Percentiles rank a stretch among this genome's conserved stretches.
These are phyloP conservation scores for Pseudocohnilembus persalinus DNA, from an alignment of 169 alveolate species.

Conservation along the genomic window DNA sequence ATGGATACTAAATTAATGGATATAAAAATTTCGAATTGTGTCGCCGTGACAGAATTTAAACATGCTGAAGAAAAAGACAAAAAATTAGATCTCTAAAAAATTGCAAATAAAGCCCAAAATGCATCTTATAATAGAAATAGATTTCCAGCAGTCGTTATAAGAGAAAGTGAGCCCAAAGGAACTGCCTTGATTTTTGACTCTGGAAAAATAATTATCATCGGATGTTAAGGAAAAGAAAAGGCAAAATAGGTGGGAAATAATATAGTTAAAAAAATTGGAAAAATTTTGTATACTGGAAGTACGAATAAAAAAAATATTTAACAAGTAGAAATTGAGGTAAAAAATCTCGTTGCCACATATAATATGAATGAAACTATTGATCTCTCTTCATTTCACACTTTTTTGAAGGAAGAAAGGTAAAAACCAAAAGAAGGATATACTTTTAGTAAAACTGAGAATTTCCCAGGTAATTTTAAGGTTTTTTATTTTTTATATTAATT, in stretches of 20 bases:
- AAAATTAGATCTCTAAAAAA: background rate
- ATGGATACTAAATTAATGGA: too few species aligned
- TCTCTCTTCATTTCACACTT: background rate
- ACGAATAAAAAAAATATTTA: constrained; percentile 17
- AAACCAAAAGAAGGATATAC: too few species aligned
- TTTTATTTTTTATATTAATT: constrained; percentile 3
- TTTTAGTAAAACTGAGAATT: too few species aligned
- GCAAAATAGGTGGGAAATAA: constrained; percentile 31
- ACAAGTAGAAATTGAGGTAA: constrained; percentile 11
- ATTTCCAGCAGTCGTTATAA: constrained; percentile 83
- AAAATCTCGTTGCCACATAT: too few species aligned
- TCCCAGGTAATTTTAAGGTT: constrained; percentile 16
- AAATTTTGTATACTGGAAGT: background rate
- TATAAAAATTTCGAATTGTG: too few species aligned
- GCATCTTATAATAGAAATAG: constrained; percentile 8
- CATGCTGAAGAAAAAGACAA: background rate
- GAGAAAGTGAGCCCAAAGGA: constrained; percentile 79
- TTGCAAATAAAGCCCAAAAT: background rate
- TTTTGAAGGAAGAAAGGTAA: too few species aligned
- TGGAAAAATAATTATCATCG: constrained; percentile 38
- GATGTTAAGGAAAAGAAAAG: constrained; percentile 22
- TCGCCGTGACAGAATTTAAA: background rate
- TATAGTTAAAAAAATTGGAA: constrained; percentile 21
- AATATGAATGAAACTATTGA: constrained; percentile 16
- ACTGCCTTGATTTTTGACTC: constrained; percentile 50